Percentiles rank a stretch among this genome's conserved stretches.
Evolutionary conservation across 225 moss, liverwort and hornwort genomes (phyloP).

Genomic region (Sphagnum contortum): DNA sequence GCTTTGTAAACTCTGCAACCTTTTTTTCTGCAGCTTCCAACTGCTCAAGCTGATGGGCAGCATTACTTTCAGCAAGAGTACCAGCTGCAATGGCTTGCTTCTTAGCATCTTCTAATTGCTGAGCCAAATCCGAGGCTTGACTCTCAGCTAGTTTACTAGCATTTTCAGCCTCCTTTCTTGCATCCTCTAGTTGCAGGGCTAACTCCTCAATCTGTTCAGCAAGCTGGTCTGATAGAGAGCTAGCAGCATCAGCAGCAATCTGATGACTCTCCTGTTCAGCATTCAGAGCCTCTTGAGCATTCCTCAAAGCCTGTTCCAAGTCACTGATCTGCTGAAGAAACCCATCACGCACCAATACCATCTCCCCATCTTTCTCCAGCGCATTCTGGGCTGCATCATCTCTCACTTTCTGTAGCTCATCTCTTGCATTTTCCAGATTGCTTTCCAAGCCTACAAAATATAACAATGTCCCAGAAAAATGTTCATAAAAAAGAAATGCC

Average conservation of each 20-base stretch:
- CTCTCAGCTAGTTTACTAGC: slow-evolving; percentile 1
- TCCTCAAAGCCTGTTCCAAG: slow-evolving; percentile 21
- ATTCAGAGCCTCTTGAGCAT: slow-evolving; percentile 9
- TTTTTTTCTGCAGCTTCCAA: slow-evolving; percentile 3
- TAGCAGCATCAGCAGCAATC: slow-evolving; percentile 3
- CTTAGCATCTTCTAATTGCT: slow-evolving; percentile 3
- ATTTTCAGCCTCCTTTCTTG: slow-evolving; percentile 1
- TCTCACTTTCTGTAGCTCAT: slow-evolving; percentile 20
- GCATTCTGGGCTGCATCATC: slow-evolving; percentile 5
- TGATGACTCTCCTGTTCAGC: background rate
- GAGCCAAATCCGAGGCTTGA: background rate
- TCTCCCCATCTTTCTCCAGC: slow-evolving; percentile 13
- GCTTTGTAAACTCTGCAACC: background rate
- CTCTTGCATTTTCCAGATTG: slow-evolving; percentile 21
- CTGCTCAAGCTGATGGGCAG: slow-evolving; percentile 1
- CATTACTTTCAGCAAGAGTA: slow-evolving; percentile 6
- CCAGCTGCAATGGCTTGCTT: background rate
- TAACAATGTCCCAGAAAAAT: too few species aligned
- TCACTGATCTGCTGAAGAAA: slow-evolving; percentile 6
- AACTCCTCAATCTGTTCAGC: slow-evolving; percentile 4
- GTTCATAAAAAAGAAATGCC: too few species aligned
- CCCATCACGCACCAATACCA: slow-evolving; percentile 12
- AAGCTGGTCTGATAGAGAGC: background rate
- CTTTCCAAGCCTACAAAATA: slow-evolving; percentile 19
- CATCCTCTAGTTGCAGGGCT: slow-evolving; percentile 5